These are phyloP conservation scores for Penicillium sp. DNA, from an alignment of 2,329 filamentous ascomycete genomes.

Conservation along the genomic window DNA sequence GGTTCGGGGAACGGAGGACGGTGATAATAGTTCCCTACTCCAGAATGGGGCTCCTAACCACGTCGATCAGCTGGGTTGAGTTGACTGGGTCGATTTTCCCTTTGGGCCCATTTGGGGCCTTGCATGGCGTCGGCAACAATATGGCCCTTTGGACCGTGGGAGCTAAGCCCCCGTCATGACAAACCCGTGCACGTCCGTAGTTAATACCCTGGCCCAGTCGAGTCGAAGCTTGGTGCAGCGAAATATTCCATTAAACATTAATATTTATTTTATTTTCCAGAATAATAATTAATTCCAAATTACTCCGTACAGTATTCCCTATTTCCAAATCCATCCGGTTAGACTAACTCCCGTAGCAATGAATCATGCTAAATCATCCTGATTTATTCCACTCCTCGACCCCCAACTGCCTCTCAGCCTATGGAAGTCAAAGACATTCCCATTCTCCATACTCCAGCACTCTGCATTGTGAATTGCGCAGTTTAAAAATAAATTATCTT, in stretches of 20 bases:
- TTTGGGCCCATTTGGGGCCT: conserved; percentile 12
- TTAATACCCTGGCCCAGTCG: conserved; percentile 9
- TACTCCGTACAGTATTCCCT: too few species aligned
- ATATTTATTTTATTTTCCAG: background rate
- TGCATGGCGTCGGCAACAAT: conserved; percentile 15
- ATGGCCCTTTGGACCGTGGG: background rate
- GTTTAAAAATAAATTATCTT: background rate
- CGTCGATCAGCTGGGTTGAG: conserved; percentile 22
- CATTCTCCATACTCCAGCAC: too few species aligned
- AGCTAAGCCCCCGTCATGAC: conserved; percentile 26
- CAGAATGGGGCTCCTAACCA: conserved; percentile 22
- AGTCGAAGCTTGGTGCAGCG: conserved; percentile 24
- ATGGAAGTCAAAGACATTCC: background rate
- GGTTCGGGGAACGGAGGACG: conserved; percentile 14
- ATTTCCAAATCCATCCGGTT: too few species aligned
- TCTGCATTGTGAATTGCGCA: too few species aligned
- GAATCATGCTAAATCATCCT: background rate
- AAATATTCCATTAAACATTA: background rate
- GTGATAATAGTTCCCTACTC: background rate
- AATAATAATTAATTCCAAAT: background rate
- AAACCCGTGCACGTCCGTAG: conserved; percentile 19
- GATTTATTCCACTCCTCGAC: background rate
- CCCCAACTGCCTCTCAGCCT: background rate
- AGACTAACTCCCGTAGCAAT: background rate
- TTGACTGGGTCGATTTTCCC: conserved; percentile 11